Evolutionary conservation across 768 basidiomycete species (phyloP), one percentile per base, ranked within the genome.

Genomic region (Saitozyma podzolica): DNA sequence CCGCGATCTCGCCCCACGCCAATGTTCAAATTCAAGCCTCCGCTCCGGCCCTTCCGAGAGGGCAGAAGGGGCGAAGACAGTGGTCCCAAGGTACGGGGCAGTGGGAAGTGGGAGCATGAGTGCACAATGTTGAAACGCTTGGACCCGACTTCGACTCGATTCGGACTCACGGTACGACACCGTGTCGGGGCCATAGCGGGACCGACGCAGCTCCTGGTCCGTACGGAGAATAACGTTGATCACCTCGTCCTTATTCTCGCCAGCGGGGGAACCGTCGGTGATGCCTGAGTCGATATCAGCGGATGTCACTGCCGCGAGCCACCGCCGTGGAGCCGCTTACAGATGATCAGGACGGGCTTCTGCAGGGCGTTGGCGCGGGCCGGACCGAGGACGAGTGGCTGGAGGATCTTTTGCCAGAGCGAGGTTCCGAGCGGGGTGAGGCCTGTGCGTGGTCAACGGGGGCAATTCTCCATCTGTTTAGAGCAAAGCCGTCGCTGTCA

Each of bases 271-370:
- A 51, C 74, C 74, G 55, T 77, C 76, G 43, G 76, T 75, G 54
- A 75, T 73, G 20, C 62, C 65, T 60, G 47, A 60, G 19, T 11
- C 11, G 14, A 48, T 39, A 19, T 54, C 42, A 64, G 43, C 57
- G 19, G 10, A 20, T 50, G 17, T 29, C 29, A 29, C 29, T 29
- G 2, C 29, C n/a, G 40, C 16, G 52, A 56, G 19, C 49, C 9
- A 13, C 73, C 66, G 50, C 70, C 66, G 3, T 73, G 72, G 51
- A 80, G 29, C 29, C 29, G 5, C 29, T 29, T 29, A 29, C 73
- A 37, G 63, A 83, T 80, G 57, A 82, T 71, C 10, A 83, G 63
- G 8, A 82, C 69, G 2, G 82, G 82, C 75, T 83, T 83, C 66
- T 78, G 72, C 10, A 83, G 67, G 16, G 55, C 41, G 29, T 68